Conservation (phyloP, 805 yeast genomes). For the Barnettozyma siamensis region DNA sequence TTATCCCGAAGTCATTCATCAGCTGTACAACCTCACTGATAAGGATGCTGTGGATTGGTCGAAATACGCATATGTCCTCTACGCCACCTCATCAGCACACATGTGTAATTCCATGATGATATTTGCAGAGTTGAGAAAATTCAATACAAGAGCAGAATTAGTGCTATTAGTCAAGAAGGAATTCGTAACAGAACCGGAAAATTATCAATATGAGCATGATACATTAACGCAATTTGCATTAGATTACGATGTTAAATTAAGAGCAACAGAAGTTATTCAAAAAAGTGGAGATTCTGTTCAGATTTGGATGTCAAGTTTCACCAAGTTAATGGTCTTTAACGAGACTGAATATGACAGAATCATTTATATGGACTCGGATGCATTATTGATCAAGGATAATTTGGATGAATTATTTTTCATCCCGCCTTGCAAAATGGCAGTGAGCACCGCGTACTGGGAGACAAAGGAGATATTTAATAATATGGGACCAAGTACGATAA, state of each 20-base stretch:
- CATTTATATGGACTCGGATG: constrained; percentile 56
- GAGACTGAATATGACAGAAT: constrained; percentile 45
- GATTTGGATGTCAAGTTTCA: constrained; percentile 46
- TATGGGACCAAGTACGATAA: constrained; percentile 14
- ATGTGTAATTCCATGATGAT: constrained; percentile 49
- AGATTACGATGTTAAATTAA: constrained; percentile 13
- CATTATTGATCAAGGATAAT: constrained; percentile 32
- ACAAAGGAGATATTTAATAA: constrained; percentile 24
- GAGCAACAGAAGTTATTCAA: constrained; percentile 16
- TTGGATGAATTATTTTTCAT: constrained; percentile 48
- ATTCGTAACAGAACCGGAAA: constrained; percentile 19
- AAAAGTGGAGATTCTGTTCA: constrained; percentile 13
- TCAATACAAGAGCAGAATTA: constrained; percentile 39
- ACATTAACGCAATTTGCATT: constrained; percentile 8
- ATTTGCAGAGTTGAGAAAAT: constrained; percentile 33
- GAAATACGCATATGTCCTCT: constrained; percentile 51
- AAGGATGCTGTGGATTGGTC: constrained; percentile 33
- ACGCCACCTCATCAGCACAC: constrained; percentile 49
- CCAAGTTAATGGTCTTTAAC: constrained; percentile 49
- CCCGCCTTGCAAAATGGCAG: constrained; percentile 41
- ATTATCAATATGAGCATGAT: constrained; percentile 9
- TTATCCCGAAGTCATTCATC: constrained; percentile 22
- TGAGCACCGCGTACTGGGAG: constrained; percentile 41
- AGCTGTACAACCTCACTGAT: constrained; percentile 15
- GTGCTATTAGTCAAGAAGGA: constrained; percentile 37